These are phyloP conservation scores for Mitragyna speciosa DNA, from an alignment of 257 asterid species.

Conservation along the genomic window DNA sequence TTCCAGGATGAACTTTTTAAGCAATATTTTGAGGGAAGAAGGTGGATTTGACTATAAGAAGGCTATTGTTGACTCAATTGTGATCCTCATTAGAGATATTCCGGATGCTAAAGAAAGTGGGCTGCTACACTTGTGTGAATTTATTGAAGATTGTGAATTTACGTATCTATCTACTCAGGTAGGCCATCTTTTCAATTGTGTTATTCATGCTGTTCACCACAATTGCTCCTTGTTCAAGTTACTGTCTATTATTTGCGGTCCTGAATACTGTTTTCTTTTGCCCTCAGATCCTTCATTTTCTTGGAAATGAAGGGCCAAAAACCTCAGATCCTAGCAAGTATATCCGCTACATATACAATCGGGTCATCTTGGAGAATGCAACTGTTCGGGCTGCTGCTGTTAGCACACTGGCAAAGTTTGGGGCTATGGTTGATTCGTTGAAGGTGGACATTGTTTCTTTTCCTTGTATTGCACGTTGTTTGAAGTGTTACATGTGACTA, in stretches of 20 bases:
- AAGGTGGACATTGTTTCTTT: constrained; percentile 48
- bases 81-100: constrained; percentile 89
- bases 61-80: constrained; percentile 94
- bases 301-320: constrained; percentile 96
- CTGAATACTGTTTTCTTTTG: constrained; percentile 10
- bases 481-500: constrained; percentile 19
- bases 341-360: constrained; percentile 82
- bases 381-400: constrained; percentile 96
- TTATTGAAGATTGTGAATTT: constrained; percentile 96
- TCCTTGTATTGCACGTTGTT: constrained; percentile 9
- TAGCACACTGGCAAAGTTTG: constrained; percentile 90
- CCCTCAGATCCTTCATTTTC: constrained; percentile 81
- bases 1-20: constrained; percentile 85
- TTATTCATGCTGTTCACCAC: constrained; percentile 3
- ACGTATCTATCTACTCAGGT: constrained; percentile 99
- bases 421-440: constrained; percentile 80
- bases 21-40: constrained; percentile 95
- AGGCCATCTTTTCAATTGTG: constrained; percentile 15
- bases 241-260: constrained; percentile 2
- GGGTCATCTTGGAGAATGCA: constrained; percentile 91
- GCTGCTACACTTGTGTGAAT: constrained; percentile 88
- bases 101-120: constrained; percentile 98
- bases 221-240: constrained; percentile 11
- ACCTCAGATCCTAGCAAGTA: constrained; percentile 92
- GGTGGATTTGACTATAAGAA: constrained; percentile 96